Evolutionary conservation across 352 stramenopile species (phyloP).

Genomic region (Phytophthora sp.): DNA sequence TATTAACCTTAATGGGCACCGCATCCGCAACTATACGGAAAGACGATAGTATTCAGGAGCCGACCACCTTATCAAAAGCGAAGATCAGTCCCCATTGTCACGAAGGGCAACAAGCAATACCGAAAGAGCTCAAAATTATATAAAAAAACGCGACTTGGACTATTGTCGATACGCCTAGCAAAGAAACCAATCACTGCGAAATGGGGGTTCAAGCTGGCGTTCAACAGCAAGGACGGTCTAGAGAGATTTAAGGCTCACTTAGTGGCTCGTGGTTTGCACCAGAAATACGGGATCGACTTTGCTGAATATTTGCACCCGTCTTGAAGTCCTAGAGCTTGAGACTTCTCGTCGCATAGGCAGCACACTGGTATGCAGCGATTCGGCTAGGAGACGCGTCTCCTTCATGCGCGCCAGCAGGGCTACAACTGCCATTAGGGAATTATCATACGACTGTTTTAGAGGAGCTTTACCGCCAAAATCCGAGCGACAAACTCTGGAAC

Average conservation of each 20-base stretch:
- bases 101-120: background rate
- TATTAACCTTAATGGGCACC: too few species aligned
- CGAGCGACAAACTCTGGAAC: constrained; percentile 13
- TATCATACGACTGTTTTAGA: background rate
- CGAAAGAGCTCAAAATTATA: background rate
- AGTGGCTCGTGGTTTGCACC: background rate
- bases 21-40: too few species aligned
- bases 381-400: constrained; percentile 3
- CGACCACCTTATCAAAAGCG: too few species aligned
- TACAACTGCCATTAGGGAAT: too few species aligned
- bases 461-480: background rate
- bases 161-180: background rate
- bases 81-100: too few species aligned
- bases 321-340: background rate
- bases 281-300: background rate
- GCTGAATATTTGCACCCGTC: background rate
- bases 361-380: background rate
- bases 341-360: background rate
- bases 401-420: background rate
- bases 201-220: constrained; percentile 17
- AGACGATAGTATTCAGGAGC: too few species aligned
- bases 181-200: constrained; percentile 6
- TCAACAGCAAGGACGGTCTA: background rate
- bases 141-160: constrained; percentile 11
- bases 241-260: constrained; percentile 7